Percentiles rank a stretch among this genome's conserved stretches.
Evolutionary conservation across 2,329 filamentous ascomycete genomes (phyloP).

Genomic region (Westerdykella sp.): DNA sequence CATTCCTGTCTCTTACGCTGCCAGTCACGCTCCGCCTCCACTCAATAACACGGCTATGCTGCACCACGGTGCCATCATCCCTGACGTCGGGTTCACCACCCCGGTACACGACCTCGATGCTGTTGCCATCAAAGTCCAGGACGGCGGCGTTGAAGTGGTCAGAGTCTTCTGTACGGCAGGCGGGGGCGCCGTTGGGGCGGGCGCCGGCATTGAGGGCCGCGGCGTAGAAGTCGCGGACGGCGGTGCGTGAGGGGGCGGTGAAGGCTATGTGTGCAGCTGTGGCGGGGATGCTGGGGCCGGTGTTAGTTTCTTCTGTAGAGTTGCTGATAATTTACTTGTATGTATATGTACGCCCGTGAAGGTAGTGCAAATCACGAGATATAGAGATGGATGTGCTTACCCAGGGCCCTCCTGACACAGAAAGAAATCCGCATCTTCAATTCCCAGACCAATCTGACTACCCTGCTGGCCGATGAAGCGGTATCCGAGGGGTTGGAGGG

Average conservation of each 20-base stretch:
- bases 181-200: slow-evolving; percentile 52
- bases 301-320: slow-evolving; percentile 11
- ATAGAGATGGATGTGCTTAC: slow-evolving; percentile 34
- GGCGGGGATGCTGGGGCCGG: slow-evolving; percentile 38
- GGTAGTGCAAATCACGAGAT: too few relatives aligned
- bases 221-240: slow-evolving; percentile 66
- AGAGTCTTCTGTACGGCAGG: slow-evolving; percentile 47
- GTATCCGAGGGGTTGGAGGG: slow-evolving; percentile 72
- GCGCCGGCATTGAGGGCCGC: slow-evolving; percentile 61
- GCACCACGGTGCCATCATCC: slow-evolving; percentile 37
- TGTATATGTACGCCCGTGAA: not conserved
- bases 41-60: slow-evolving; percentile 42
- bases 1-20: slow-evolving; percentile 25
- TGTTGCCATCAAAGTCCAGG: slow-evolving; percentile 76
- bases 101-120: slow-evolving; percentile 68
- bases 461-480: slow-evolving; percentile 60
- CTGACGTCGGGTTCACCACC: slow-evolving; percentile 33
- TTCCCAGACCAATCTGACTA: slow-evolving; percentile 56
- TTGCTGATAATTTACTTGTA: not conserved
- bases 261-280: slow-evolving; percentile 60
- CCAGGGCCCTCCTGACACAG: slow-evolving; percentile 56
- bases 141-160: slow-evolving; percentile 59
- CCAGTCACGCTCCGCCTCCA: slow-evolving; percentile 31
- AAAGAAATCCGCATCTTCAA: slow-evolving; percentile 57
- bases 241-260: slow-evolving; percentile 58